Percentiles rank a stretch among this genome's conserved stretches.
Conservation (phyloP, 192 early-diverging fungal species). For the Spizellomyces punctatus region DNA sequence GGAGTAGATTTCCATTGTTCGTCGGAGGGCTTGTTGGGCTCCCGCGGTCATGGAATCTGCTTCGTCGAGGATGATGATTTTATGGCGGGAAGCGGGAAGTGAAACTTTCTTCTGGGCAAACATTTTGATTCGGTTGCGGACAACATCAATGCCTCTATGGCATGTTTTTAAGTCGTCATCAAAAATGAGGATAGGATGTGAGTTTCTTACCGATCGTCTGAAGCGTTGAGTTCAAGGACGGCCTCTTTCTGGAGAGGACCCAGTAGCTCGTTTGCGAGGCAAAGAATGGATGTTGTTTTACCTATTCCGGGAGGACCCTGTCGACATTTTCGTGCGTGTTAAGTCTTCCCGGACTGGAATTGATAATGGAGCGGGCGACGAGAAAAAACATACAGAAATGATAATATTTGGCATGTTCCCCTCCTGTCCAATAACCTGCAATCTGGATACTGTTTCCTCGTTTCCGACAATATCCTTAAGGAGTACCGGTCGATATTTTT, state of each 20-base stretch:
- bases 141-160: slow-evolving; percentile 89
- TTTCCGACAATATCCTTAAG: slow-evolving; percentile 95
- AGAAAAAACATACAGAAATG: slow-evolving; percentile 62
- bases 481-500: slow-evolving; percentile 88
- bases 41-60: slow-evolving; percentile 98
- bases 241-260: slow-evolving; percentile 87
- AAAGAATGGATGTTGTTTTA: slow-evolving; percentile 95
- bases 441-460: slow-evolving; percentile 83
- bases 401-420: slow-evolving; percentile 98
- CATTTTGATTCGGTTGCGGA: slow-evolving; percentile 94
- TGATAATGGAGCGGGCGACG: neutral
- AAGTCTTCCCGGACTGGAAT: neutral
- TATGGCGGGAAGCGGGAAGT: slow-evolving; percentile 73
- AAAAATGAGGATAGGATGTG: too few relatives aligned
- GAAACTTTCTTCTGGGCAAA: slow-evolving; percentile 99
- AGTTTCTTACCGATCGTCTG: slow-evolving; percentile 82
- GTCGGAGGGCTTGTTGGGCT: slow-evolving; percentile 95
- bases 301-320: slow-evolving; percentile 92
- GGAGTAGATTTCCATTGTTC: slow-evolving; percentile 98
- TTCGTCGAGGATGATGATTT: slow-evolving; percentile 91
- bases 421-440: slow-evolving; percentile 82
- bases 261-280: slow-evolving; percentile 87
- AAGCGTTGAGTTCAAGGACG: slow-evolving; percentile 97
- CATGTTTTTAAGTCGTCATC: neutral
- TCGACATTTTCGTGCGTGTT: neutral